Conservation (phyloP, 352 stramenopile genomes). For the Blastocystis sp. region DNA sequence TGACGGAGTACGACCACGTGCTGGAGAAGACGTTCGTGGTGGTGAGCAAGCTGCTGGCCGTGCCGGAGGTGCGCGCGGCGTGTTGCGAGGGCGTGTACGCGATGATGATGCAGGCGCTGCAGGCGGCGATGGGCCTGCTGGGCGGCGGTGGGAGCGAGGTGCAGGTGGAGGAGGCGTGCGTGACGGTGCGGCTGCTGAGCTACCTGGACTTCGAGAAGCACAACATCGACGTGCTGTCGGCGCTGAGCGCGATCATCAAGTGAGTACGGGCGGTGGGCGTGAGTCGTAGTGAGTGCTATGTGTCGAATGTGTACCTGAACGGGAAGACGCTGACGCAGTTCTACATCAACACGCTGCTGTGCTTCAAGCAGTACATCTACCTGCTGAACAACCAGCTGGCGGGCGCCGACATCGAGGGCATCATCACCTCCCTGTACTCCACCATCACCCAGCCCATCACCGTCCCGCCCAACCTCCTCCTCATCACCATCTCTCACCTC, state of each 20-base stretch:
- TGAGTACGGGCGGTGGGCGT: neutral
- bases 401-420: constrained; percentile 49
- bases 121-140: neutral
- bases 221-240: neutral
- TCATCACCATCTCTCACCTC: constrained; percentile 63
- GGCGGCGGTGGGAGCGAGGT: neutral
- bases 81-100: neutral
- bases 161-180: neutral
- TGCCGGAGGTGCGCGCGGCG: neutral
- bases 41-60: constrained; percentile 2
- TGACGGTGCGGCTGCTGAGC: constrained; percentile 27
- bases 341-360: constrained; percentile 45
- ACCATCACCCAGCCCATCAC: constrained; percentile 42
- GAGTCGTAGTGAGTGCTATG: constrained; percentile 51
- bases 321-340: constrained; percentile 28
- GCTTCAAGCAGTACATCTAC: constrained; percentile 60
- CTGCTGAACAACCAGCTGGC: constrained; percentile 20
- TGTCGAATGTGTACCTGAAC: constrained; percentile 57
- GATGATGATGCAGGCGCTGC: neutral
- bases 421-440: constrained; percentile 36
- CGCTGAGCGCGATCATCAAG: constrained; percentile 36
- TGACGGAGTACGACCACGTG: constrained; percentile 21
- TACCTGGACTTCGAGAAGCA: constrained; percentile 44
- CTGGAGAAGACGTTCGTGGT: neutral
- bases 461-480: constrained; percentile 38